Base-by-base conservation (phyloP, 306 rosid genomes). In the Malus fusca region DNA sequence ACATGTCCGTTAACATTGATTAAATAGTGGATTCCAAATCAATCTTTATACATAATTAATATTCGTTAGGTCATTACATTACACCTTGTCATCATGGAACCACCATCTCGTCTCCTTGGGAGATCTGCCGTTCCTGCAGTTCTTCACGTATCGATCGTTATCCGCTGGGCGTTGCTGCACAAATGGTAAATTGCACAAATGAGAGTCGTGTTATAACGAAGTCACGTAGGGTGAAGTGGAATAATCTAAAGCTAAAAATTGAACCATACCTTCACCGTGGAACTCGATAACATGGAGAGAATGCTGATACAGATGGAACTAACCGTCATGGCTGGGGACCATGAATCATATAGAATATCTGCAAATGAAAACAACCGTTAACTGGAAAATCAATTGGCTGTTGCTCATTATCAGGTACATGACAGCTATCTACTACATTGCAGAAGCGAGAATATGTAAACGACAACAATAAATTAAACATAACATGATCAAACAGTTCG, bases 41-140 rank as follows among this genome's bases (percentile, higher is more conserved):
- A 74, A 61, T 42, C 5, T 71, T 65, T 78, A 73, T 35, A 68
- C 48, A 23, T 78, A 68, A 53, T 18, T 14, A 15, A 9, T 23
- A 56, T 33, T 69, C 21, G 18, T 48, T 14, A 46, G 11, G 62
- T 22, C 21, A 48, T 48, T 48, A 48, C 35, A 33, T 70, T 83
- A 59, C 63, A 79, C 86, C 55, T 79, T 83, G 55, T 83, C 86
- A 23, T 83, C 86, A 42, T 83, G 86, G 80, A 79, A 83, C 86
- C 86, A 83, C 86, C 86, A 83, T 44, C 78, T 83, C 9, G 86
- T 83, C 72, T 83, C 86, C 80, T 83, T 83, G 3, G 86, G 86
- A 78, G 86, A 83, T 71, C 83, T 68, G 26, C 86, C 86, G 30
- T 79, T 83, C 62, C 83, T 75, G 23, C 86, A 79, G 52, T 83